Evolutionary conservation across 2,329 filamentous ascomycete genomes (phyloP).

Genomic region (Lecanicillium sp.): DNA sequence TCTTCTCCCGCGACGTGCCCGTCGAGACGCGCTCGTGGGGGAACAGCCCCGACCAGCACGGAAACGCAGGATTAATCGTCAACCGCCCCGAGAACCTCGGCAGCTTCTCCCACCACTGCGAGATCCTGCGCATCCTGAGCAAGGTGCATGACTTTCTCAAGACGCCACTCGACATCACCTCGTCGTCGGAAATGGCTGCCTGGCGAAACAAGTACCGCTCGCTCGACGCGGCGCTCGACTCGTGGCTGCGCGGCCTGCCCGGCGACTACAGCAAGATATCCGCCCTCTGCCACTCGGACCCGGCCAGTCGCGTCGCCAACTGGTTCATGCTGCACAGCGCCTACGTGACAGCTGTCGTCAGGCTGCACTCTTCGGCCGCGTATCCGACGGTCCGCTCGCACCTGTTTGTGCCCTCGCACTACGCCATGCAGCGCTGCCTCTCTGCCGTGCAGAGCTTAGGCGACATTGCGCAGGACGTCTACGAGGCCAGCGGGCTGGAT

Average conservation of each 20-base stretch:
- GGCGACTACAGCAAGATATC: conserved; percentile 38
- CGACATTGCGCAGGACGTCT: conserved; percentile 34
- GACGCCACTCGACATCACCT: conserved; percentile 29
- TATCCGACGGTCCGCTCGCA: conserved; percentile 32
- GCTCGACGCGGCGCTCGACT: conserved; percentile 30
- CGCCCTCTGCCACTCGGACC: conserved; percentile 35
- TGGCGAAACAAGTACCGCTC: conserved; percentile 34
- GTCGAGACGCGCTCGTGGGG: conserved; percentile 30
- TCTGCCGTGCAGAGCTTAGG: conserved; percentile 35
- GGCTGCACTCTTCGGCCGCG: conserved; percentile 35
- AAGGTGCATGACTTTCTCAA: conserved; percentile 35
- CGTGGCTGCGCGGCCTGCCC: conserved; percentile 33
- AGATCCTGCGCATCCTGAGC: conserved; percentile 34
- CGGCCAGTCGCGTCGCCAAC: conserved; percentile 36
- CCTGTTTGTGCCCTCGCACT: conserved; percentile 34
- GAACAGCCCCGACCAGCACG: conserved; percentile 16
- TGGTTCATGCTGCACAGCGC: conserved; percentile 40
- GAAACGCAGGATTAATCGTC: conserved; percentile 19
- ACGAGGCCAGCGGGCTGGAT: conserved; percentile 34
- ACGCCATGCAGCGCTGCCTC: conserved; percentile 36
- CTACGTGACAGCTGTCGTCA: conserved; percentile 34
- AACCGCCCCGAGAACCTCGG: conserved; percentile 34
- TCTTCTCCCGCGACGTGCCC: conserved; percentile 34
- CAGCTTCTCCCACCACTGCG: conserved; percentile 37
- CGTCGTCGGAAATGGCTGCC: conserved; percentile 26